Evolutionary conservation across 768 basidiomycete species (phyloP).

Genomic region (Hemileccinum rubropunctum): DNA sequence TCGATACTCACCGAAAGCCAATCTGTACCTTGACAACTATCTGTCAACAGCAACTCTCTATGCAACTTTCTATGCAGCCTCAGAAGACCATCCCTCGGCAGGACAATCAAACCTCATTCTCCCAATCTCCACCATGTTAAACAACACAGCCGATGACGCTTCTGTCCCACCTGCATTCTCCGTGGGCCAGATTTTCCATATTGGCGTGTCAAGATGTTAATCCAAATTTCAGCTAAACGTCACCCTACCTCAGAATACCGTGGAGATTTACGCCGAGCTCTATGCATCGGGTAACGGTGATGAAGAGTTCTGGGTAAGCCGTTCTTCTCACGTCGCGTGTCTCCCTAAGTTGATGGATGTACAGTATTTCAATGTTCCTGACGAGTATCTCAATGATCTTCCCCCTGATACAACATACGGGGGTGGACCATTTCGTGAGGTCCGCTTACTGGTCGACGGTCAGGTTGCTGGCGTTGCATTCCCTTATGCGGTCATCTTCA

Average conservation of each 20-base stretch:
- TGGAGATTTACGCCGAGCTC: conserved; percentile 66
- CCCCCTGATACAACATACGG: conserved; percentile 46
- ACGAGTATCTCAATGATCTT: conserved; percentile 53
- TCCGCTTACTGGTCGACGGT: conserved; percentile 58
- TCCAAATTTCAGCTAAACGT: conserved; percentile 50
- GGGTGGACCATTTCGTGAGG: conserved; percentile 60
- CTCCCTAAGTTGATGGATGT: background rate
- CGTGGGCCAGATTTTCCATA: conserved; percentile 33
- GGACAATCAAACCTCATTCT: conserved; percentile 62
- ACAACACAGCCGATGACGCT: conserved; percentile 66
- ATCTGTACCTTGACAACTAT: background rate
- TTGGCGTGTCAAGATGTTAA: background rate
- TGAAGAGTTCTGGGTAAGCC: conserved; percentile 76
- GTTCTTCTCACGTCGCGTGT: background rate
- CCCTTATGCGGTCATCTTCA: conserved; percentile 65
- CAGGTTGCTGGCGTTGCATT: conserved; percentile 54
- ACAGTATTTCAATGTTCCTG: conserved; percentile 68
- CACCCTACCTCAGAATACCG: conserved; percentile 66
- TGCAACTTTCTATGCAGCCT: conserved; percentile 71
- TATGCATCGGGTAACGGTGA: conserved; percentile 65
- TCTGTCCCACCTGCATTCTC: conserved; percentile 75
- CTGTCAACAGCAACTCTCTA: conserved; percentile 53
- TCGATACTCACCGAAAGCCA: background rate
- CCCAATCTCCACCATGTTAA: conserved; percentile 63
- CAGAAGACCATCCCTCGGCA: conserved; percentile 52